Evolutionary conservation across 2,329 filamentous ascomycete species (phyloP).

Genomic region (Emmonsiellopsis sp.): DNA sequence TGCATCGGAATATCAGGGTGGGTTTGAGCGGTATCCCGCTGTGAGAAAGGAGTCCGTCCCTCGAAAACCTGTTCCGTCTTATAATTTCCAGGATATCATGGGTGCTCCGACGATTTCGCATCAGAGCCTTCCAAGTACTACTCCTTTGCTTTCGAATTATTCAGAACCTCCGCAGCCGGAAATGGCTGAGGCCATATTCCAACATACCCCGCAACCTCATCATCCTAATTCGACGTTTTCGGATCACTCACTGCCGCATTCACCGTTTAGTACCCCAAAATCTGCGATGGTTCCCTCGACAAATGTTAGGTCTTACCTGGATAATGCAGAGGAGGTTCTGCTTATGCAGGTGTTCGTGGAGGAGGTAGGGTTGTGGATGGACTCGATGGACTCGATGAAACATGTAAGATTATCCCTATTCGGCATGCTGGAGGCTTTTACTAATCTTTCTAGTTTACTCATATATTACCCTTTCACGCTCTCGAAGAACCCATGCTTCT

Average conservation of each 20-base stretch:
- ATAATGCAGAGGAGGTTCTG: constrained; percentile 66
- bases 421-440: neutral
- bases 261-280: constrained; percentile 26
- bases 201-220: constrained; percentile 16
- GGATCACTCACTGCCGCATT: constrained; percentile 25
- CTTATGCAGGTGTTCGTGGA: constrained; percentile 90
- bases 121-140: constrained; percentile 43
- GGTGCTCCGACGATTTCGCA: constrained; percentile 29
- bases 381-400: constrained; percentile 74
- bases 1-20: constrained; percentile 80
- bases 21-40: constrained; percentile 60
- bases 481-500: constrained; percentile 78
- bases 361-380: constrained; percentile 89
- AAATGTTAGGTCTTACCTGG: constrained; percentile 54
- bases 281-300: constrained; percentile 32
- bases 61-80: constrained; percentile 7
- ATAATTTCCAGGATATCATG: constrained; percentile 23
- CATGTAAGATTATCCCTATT: constrained; percentile 41
- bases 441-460: constrained; percentile 52
- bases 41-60: constrained; percentile 33
- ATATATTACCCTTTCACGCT: constrained; percentile 72
- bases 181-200: constrained; percentile 19
- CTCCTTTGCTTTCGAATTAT: constrained; percentile 40
- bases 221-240: constrained; percentile 18
- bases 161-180: constrained; percentile 33